Conservation (phyloP, 441 rosid species). For the Populus hybrid region DNA sequence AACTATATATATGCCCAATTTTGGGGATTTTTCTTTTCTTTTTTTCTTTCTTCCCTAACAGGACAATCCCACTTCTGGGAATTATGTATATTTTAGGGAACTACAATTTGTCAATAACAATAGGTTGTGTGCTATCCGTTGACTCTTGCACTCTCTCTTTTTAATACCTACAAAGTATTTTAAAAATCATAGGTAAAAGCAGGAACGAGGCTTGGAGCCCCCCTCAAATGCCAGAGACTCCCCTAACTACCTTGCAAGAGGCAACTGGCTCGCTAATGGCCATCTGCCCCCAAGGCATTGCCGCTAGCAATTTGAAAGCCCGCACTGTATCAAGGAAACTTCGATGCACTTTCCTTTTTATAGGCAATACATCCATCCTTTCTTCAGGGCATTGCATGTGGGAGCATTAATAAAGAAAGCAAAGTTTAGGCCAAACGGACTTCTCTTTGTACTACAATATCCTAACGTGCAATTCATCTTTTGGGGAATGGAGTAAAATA, state of each 20-base stretch:
- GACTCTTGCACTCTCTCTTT: not conserved
- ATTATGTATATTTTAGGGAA: conserved; percentile 25
- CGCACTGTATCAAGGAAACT: conserved; percentile 3
- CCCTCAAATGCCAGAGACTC: conserved; percentile 4
- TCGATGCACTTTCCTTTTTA: not conserved
- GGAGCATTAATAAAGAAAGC: conserved; percentile 18
- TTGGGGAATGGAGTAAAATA: conserved; percentile 7
- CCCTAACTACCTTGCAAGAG: conserved; percentile 3
- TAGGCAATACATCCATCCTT: not conserved
- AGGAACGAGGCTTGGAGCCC: not conserved
- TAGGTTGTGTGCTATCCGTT: conserved; percentile 11
- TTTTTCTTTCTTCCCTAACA: conserved; percentile 9
- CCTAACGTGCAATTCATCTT: conserved; percentile 9
- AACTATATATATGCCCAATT: not conserved
- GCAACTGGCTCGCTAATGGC: not conserved
- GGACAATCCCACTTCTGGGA: conserved; percentile 16
- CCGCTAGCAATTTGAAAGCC: not conserved
- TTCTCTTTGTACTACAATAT: conserved; percentile 12
- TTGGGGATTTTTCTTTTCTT: not conserved
- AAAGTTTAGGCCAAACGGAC: conserved; percentile 11
- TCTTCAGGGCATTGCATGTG: conserved; percentile 29
- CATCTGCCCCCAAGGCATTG: no score
- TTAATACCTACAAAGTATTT: not conserved
- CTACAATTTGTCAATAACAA: conserved; percentile 28
- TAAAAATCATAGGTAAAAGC: not conserved